Evolutionary conservation across 495 filamentous ascomycete genomes (phyloP), one percentile per base, ranked within the genome.

Genomic region (Penicillium roqueforti): DNA sequence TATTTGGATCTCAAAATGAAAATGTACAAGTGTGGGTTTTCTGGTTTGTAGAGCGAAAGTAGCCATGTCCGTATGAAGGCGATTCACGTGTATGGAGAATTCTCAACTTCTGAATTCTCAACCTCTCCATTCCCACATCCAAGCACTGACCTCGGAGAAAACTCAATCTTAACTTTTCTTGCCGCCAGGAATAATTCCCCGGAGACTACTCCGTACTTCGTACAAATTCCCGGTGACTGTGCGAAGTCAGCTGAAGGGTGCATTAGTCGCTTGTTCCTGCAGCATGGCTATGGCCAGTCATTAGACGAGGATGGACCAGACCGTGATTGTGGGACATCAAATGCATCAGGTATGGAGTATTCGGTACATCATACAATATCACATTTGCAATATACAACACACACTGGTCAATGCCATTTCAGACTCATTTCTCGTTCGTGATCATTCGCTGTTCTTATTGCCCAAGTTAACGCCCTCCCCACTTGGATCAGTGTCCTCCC

Each of bases 251-350:
- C 64, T 67, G 64, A 67, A 58, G 9, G 50, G 49, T 60, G 62
- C 64, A 67, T 65, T 67, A 65, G 61, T 54, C 52, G 57, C 52
- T 61, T 32, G 64, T 67, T 65, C 64, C 64, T 67, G 64, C 63
- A 64, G 57, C 56, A 39, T 41, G 37, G 36, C 18, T 63, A 13
- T 31, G 54, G 19, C 62, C 62, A 66, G 44, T 60, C 26, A 43
- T 36, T 42, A 51, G 25, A 46, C 50, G 48, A 59, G 44, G 31
- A 56, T 43, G 18, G 38, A 10, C 13, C 55, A 54, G 55, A 61
- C 54, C 58, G 61, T 56, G 54, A 47, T 25, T 25, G n/a, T 34
- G 23, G 23, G 52, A 56, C 59, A 32, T 55, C 53, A 32, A 34
- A 25, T 31, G 41, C 36, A 6, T 13, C 28, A 7, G n/a, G n/a